These are phyloP conservation scores for Parietaria judaica DNA, from an alignment of 306 rosid species.

Conservation along the genomic window DNA sequence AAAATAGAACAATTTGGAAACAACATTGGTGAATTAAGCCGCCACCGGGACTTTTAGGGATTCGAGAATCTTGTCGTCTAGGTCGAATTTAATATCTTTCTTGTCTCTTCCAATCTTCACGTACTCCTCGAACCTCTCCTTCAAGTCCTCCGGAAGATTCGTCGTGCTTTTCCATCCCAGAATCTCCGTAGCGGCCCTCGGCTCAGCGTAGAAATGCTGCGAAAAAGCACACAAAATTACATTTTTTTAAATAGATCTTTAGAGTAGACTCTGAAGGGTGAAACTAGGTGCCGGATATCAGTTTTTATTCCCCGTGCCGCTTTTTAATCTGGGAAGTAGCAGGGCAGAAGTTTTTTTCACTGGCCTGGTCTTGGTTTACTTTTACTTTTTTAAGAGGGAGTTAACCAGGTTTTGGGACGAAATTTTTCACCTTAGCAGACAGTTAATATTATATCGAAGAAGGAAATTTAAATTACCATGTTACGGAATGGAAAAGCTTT, in stretches of 20 bases:
- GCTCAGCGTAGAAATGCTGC: constrained; percentile 96
- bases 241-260: neutral
- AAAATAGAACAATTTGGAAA: neutral
- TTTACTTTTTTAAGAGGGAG: no score
- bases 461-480: constrained; percentile 30
- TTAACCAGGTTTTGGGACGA: no score
- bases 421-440: no score
- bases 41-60: constrained; percentile 65
- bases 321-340: no score
- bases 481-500: constrained; percentile 92
- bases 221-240: constrained; percentile 2
- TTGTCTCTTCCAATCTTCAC: constrained; percentile 83
- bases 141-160: constrained; percentile 69
- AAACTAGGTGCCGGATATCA: neutral
- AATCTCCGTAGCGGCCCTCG: constrained; percentile 79
- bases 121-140: constrained; percentile 76
- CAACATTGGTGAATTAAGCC: constrained; percentile 30
- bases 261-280: neutral
- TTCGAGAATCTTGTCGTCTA: constrained; percentile 77
- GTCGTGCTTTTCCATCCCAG: constrained; percentile 68
- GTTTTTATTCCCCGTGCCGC: no score
- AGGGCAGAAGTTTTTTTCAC: no score
- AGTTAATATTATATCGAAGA: no score
- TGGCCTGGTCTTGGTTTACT: no score
- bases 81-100: constrained; percentile 59